phyloP scores from a whole-genome alignment of 306 rosid genomes.

The Cajanus cajan region DNA sequence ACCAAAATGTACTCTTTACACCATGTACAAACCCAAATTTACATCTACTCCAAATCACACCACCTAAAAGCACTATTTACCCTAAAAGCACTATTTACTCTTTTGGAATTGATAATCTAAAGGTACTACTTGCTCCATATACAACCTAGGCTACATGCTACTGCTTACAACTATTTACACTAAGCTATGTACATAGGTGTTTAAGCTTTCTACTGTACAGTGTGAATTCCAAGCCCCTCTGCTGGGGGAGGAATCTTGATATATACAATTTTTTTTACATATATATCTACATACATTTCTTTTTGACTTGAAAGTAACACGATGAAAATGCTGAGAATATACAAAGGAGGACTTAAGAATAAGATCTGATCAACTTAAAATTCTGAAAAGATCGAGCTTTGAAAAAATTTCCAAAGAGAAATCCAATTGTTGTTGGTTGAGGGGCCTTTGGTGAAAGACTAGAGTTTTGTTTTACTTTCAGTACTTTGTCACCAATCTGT shows the following conservation, averaged over 20 bases:
- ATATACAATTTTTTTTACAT: slow-evolving; percentile 30
- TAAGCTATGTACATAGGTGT: slow-evolving; percentile 5
- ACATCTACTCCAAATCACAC: neutral
- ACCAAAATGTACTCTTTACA: neutral
- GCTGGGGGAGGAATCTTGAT: slow-evolving; percentile 15
- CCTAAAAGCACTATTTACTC: slow-evolving; percentile 6
- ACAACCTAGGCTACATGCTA: slow-evolving; percentile 29
- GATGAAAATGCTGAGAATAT: slow-evolving; percentile 31
- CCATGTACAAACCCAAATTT: neutral
- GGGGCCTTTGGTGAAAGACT: slow-evolving; percentile 49
- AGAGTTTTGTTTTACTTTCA: slow-evolving; percentile 66
- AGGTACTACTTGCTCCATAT: slow-evolving; percentile 17
- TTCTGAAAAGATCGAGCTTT: slow-evolving; percentile 71
- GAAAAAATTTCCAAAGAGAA: slow-evolving; percentile 70
- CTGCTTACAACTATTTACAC: slow-evolving; percentile 20
- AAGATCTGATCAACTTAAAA: slow-evolving; percentile 73
- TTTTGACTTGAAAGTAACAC: slow-evolving; percentile 1
- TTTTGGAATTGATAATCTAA: slow-evolving; percentile 7
- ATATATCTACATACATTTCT: neutral
- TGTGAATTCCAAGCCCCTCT: slow-evolving; percentile 23
- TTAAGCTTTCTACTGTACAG: slow-evolving; percentile 13
- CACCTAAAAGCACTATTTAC: slow-evolving; percentile 14
- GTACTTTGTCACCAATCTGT: slow-evolving; percentile 59
- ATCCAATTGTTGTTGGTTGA: slow-evolving; percentile 56
- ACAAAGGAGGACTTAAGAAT: slow-evolving; percentile 49